Base-by-base conservation (phyloP, 305 asterid genomes). In the Fraxinus angustifolia region DNA sequence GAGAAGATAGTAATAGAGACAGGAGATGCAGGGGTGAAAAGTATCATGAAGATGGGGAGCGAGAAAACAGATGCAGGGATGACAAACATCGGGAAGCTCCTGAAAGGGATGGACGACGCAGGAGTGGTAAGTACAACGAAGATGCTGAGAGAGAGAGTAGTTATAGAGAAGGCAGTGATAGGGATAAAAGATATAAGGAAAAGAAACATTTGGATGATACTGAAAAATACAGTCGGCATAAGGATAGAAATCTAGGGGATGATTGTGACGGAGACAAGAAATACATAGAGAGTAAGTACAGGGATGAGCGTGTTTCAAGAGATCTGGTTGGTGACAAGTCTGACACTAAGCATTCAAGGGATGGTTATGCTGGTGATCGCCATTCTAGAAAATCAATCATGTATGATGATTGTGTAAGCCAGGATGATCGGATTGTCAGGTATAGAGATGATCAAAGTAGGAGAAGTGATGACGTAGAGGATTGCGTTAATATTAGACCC, bases 241-340 rank as follows among this genome's bases (percentile, higher is more conserved):
- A 88, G 86, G 97, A 92, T 87, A 86, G 86, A 68, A 90, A 88
- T 83, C 89, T 83, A 79, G 93, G 85, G 68, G 95, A 90, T 83
- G 97, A 88, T 56, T 68, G 75, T 81, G 93, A 91, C 78, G 90
- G 90, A 85, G 97, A 95, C 83, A 91, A 88, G 88, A 93, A 93
- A 82, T 78, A 81, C 8, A 88, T 90, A 83, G 95, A 91, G 68
- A 72, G 80, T 8, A 95, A 91, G 86, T 88, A 88, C 77, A 87
- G 90, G 87, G 95, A 91, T 84, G 97, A 93, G 67, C 89, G 80
- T 78, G 73, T 83, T 65, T 83, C 85, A 2, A 90, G 91, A 86
- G 95, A 92, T 82, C 92, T 86, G 40, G 84, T 93, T 68, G 89
- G 93, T 42, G 94, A 90, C 53, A 93, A 88, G 85, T 89, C 90